Evolutionary conservation across 1,139 yeast species (phyloP).

Genomic region (Candida glucosophila): DNA sequence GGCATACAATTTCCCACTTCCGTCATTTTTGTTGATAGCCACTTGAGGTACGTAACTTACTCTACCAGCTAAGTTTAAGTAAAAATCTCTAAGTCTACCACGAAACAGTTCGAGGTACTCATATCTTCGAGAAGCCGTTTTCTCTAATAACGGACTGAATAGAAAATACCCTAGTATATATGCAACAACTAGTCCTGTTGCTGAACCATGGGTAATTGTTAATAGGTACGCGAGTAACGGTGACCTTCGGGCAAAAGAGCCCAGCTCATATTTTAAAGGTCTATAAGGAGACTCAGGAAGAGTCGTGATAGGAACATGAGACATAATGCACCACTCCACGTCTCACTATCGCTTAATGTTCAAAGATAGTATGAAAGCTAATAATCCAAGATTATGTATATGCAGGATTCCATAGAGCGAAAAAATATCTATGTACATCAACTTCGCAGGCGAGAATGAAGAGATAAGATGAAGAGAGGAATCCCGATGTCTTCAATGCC

Average conservation of each 20-base stretch:
- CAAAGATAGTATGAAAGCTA: background rate
- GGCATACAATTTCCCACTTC: constrained; percentile 24
- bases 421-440: too few relatives aligned
- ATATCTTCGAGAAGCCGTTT: constrained; percentile 19
- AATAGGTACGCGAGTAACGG: constrained; percentile 20
- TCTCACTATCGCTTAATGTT: background rate
- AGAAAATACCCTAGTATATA: constrained; percentile 26
- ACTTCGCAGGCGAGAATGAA: too few relatives aligned
- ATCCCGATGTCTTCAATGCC: too few relatives aligned
- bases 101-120: constrained; percentile 30
- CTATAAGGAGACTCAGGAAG: constrained; percentile 39
- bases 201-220: constrained; percentile 29
- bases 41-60: constrained; percentile 36
- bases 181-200: constrained; percentile 18
- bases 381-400: too few relatives aligned
- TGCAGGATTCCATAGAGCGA: too few relatives aligned
- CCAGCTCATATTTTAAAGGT: constrained; percentile 7
- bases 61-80: constrained; percentile 24
- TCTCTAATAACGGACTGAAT: constrained; percentile 29
- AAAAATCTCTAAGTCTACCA: constrained; percentile 26
- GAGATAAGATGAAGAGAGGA: too few relatives aligned
- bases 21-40: constrained; percentile 19
- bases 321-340: constrained; percentile 1
- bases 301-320: constrained; percentile 25
- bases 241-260: constrained; percentile 13